Conservation (phyloP, 2,329 filamentous ascomycete species). For the Cytospora piceae region DNA sequence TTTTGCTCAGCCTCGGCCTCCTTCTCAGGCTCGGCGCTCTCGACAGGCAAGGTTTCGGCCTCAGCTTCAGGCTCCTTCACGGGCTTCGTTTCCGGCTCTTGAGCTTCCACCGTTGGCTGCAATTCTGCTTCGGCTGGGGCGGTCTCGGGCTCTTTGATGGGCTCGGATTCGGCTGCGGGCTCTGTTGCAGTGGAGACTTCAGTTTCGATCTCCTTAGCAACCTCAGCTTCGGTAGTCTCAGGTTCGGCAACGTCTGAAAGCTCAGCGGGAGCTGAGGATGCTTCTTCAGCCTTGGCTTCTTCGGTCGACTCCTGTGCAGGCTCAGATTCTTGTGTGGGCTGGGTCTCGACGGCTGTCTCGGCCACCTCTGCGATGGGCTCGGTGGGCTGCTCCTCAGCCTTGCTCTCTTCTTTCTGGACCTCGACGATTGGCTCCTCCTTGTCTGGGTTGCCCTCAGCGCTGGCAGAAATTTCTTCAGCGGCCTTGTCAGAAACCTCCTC, state of each 20-base stretch:
- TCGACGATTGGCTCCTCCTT: constrained; percentile 18
- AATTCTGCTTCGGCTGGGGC: background rate
- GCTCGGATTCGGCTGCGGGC: no score
- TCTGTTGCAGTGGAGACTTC: background rate
- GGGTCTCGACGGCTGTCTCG: background rate
- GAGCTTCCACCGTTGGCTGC: background rate
- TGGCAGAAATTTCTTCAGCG: constrained; percentile 17
- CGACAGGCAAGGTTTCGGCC: no score
- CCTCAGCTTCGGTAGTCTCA: background rate
- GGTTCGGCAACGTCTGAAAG: background rate
- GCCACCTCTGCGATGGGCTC: background rate
- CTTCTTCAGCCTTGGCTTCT: background rate
- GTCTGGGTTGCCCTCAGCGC: constrained; percentile 15
- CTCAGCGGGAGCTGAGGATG: background rate
- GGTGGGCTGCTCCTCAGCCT: background rate
- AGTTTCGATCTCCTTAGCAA: background rate
- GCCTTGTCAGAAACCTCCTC: constrained; percentile 24
- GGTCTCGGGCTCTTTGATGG: background rate
- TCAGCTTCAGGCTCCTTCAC: background rate
- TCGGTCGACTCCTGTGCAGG: background rate
- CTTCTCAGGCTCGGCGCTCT: background rate
- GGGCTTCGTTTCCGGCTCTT: background rate
- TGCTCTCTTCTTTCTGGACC: constrained; percentile 20
- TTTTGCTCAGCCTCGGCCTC: background rate
- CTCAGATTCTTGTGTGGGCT: background rate